Percentiles rank a stretch among this genome's conserved stretches.
These are phyloP conservation scores for Ceratocystis albifundus DNA, from an alignment of 2,329 filamentous ascomycete genomes.

Conservation along the genomic window DNA sequence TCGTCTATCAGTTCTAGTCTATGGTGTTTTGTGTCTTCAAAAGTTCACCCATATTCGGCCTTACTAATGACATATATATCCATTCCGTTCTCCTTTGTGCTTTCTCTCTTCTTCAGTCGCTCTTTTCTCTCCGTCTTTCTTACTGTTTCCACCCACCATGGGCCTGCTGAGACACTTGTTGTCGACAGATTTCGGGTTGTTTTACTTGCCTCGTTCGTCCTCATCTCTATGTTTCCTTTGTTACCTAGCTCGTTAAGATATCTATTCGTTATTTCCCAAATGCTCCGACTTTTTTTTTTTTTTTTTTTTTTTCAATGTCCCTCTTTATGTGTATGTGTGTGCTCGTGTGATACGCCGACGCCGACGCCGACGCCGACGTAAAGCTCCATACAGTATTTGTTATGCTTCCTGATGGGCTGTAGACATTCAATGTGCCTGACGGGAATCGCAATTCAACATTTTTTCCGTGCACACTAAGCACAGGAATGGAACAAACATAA, in stretches of 20 bases:
- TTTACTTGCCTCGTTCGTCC: not conserved
- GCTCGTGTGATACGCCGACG: not conserved
- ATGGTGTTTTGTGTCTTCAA: conserved; percentile 10
- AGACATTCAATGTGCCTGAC: no score
- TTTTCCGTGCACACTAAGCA: no score
- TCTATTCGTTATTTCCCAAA: not conserved
- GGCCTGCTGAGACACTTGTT: not conserved
- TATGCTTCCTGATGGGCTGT: no score
- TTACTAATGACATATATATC: conserved; percentile 13
- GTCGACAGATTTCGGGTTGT: not conserved
- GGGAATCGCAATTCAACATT: no score
- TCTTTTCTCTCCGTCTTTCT: not conserved
- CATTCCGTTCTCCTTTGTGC: not conserved
- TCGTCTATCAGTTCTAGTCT: conserved; percentile 11
- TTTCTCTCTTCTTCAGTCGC: not conserved
- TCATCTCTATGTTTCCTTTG: not conserved
- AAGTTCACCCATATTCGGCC: conserved; percentile 10
- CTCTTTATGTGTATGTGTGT: not conserved
- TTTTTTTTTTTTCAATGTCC: not conserved
- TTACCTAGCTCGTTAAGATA: not conserved
- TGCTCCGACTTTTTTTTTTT: not conserved
- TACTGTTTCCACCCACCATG: not conserved
- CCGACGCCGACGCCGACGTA: not conserved
- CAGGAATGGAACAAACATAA: no score
- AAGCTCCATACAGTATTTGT: no score